A percentile compares a stretch with the other conserved stretches of the same genome.
These are phyloP conservation scores for Fusarium globosum DNA, from an alignment of 2,329 filamentous ascomycete genomes.

Conservation along the genomic window DNA sequence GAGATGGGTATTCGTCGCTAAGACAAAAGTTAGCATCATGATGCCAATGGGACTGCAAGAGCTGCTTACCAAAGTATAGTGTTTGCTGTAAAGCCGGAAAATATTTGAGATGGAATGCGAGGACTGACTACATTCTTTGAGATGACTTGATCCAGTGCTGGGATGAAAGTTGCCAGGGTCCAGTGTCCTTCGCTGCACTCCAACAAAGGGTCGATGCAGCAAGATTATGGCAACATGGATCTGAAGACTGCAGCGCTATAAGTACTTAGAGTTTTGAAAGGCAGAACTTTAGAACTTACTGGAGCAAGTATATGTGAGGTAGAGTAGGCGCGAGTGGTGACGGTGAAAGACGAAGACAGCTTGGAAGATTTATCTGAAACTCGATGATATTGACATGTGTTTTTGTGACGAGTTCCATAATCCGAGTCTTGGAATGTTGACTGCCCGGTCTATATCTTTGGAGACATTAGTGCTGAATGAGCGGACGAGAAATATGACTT, in stretches of 20 bases:
- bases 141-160: neutral
- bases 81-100: neutral
- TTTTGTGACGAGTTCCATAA: neutral
- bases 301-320: neutral
- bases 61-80: neutral
- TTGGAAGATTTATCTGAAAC: neutral
- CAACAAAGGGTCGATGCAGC: neutral
- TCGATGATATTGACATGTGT: neutral
- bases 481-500: neutral
- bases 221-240: neutral
- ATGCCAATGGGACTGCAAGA: too few species aligned
- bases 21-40: too few species aligned
- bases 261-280: too few species aligned
- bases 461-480: neutral
- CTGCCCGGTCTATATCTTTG: neutral
- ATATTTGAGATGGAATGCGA: neutral
- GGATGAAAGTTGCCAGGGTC: neutral
- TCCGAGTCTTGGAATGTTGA: neutral
- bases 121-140: neutral
- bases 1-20: constrained; percentile 3
- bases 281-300: neutral
- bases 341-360: neutral
- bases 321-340: neutral
- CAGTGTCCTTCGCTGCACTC: neutral
- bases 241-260: neutral